Percentiles rank a stretch among this genome's conserved stretches.
These are phyloP conservation scores for Beauveria sp. DNA, from an alignment of 2,329 filamentous ascomycete species.

Conservation along the genomic window DNA sequence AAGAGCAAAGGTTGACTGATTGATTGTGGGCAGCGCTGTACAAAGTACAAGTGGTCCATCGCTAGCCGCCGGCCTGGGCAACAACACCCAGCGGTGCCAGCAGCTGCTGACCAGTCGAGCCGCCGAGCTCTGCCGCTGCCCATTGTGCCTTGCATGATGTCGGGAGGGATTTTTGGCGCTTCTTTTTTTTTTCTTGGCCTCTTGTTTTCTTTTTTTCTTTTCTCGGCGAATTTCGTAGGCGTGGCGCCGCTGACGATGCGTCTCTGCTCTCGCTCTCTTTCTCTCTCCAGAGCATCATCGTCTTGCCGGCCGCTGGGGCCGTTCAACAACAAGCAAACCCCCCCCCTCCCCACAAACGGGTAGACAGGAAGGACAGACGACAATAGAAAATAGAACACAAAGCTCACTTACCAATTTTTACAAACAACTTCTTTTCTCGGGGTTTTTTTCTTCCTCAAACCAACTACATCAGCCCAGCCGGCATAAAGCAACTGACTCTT, in stretches of 20 bases:
- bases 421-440: not conserved
- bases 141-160: not conserved
- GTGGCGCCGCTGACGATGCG: not conserved
- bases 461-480: not conserved
- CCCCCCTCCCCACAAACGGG: not conserved
- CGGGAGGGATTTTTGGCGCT: not conserved
- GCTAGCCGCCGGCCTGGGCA: no score
- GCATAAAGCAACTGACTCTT: not conserved
- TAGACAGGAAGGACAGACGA: not conserved
- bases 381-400: not conserved
- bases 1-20: not conserved
- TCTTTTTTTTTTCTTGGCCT: not conserved
- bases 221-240: not conserved
- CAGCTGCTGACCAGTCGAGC: no score
- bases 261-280: not conserved
- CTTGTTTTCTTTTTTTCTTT: not conserved
- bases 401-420: not conserved
- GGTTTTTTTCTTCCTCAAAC: no score
- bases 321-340: not conserved
- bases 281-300: not conserved
- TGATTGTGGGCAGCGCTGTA: no score
- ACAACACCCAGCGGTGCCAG: no score
- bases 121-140: not conserved
- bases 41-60: no score
- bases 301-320: not conserved